Evolutionary conservation across 345 rosid species (phyloP).

Genomic region (Ailanthus altissimus): DNA sequence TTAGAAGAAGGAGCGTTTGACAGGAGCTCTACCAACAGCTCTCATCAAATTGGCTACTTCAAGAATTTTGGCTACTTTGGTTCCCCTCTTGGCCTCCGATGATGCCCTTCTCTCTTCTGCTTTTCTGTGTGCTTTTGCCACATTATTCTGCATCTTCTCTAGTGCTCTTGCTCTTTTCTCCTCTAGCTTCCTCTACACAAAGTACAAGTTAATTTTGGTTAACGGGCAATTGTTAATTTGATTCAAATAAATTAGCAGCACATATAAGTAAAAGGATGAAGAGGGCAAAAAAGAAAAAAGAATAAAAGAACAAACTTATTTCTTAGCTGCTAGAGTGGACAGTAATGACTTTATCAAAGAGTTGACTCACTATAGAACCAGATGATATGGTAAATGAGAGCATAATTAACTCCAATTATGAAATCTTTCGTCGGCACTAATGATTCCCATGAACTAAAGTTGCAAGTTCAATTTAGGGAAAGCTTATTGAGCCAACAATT

Average conservation of each 20-base stretch:
- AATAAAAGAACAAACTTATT: neutral
- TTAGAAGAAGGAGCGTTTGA: constrained; percentile 78
- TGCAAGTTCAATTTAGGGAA: neutral
- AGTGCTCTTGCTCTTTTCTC: constrained; percentile 81
- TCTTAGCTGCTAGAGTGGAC: too few relatives aligned
- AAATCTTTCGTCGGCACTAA: neutral
- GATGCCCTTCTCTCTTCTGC: constrained; percentile 94
- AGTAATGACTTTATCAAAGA: neutral
- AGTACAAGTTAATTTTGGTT: neutral
- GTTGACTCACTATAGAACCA: neutral
- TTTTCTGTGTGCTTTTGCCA: constrained; percentile 81
- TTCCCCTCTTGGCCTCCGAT: constrained; percentile 80
- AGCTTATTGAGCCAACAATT: neutral
- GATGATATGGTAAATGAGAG: neutral
- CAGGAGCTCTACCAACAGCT: constrained; percentile 89
- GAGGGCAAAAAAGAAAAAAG: too few relatives aligned
- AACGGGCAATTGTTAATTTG: neutral
- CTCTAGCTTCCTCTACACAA: constrained; percentile 82
- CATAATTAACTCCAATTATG: neutral
- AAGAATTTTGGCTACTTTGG: constrained; percentile 67
- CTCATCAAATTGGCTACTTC: constrained; percentile 88
- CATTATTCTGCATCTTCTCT: constrained; percentile 89
- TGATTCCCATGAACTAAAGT: neutral
- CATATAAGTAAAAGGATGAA: too few relatives aligned
- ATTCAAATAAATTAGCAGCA: neutral